Evolutionary conservation across 768 basidiomycete genomes (phyloP), one percentile per base, ranked within the genome.

Genomic region (Boletellus ananas): DNA sequence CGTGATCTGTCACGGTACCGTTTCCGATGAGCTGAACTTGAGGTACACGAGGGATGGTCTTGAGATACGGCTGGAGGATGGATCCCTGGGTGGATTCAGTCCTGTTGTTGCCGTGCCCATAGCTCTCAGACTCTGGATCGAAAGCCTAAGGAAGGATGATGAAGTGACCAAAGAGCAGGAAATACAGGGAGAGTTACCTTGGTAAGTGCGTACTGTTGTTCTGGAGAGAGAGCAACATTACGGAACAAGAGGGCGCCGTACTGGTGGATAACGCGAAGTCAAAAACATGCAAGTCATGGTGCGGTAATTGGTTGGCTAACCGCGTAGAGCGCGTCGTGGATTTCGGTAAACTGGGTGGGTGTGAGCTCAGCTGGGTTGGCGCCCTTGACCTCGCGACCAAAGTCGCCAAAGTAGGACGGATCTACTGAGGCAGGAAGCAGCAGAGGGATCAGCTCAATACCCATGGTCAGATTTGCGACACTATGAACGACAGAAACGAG

Each of bases 1-100:
- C 87, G 72, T 92, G 85, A 64, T 87, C 70, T 59, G 83, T 83
- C 11, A 92, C 84, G 0, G 71, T 79, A 8, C 93, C 92, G 60
- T 94, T 93, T 7, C 92, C 92, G 62, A 94, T 94, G 47, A 94
- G 82, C 64, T 95, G 93, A 1, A 95, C 93, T 62, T 94, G 89
- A 1, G 90, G 89, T 1, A 87, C 83, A 20, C 85, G 79, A 1
- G 93, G 90, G 53, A 95, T 90, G 34, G 89, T 93, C 74, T 92
- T 94, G 59, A 94, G 79, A 64, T 93, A 88, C 0, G 90, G 88
- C 62, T 92, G 90, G 13, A 93, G 80, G 58, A 94, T 86, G 4
- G 90, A 92, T 60, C 85, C 85, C 59, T 77, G 79, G 17, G 83
- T 82, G 38, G 72, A 70, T 48, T 83, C 79, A 0, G 87, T 90